Evolutionary conservation across 148 eudicot species (phyloP).

Genomic region (Camellia granthamiana): DNA sequence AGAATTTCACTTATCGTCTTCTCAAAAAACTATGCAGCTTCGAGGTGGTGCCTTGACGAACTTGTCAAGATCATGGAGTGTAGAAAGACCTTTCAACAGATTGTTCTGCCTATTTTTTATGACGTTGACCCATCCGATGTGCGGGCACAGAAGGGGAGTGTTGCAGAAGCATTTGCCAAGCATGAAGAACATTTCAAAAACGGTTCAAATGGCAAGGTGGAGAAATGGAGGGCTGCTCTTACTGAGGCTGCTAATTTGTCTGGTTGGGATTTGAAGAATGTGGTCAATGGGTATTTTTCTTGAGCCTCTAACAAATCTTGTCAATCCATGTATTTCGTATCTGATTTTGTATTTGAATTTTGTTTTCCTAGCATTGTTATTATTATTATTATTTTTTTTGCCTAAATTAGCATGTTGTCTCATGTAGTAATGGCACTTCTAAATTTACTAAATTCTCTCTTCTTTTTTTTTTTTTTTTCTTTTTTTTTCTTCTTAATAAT

Average conservation of each 20-base stretch:
- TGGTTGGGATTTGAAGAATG: slow-evolving; percentile 3
- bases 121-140: neutral
- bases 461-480: neutral
- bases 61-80: neutral
- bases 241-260: neutral
- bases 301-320: no score
- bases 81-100: neutral
- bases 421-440: neutral
- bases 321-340: no score
- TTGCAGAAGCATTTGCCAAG: neutral
- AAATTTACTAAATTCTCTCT: neutral
- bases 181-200: neutral
- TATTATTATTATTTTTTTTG: neutral
- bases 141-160: neutral
- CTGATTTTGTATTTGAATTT: no score
- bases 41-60: slow-evolving; percentile 6
- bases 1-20: neutral
- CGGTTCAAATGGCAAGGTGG: neutral
- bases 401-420: neutral
- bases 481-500: neutral
- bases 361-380: neutral
- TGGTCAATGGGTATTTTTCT: slow-evolving; percentile 3
- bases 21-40: neutral
- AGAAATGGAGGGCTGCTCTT: neutral
- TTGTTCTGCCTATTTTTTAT: neutral